Base-by-base conservation (phyloP, 305 asterid species). In the Salvia sclarea region DNA sequence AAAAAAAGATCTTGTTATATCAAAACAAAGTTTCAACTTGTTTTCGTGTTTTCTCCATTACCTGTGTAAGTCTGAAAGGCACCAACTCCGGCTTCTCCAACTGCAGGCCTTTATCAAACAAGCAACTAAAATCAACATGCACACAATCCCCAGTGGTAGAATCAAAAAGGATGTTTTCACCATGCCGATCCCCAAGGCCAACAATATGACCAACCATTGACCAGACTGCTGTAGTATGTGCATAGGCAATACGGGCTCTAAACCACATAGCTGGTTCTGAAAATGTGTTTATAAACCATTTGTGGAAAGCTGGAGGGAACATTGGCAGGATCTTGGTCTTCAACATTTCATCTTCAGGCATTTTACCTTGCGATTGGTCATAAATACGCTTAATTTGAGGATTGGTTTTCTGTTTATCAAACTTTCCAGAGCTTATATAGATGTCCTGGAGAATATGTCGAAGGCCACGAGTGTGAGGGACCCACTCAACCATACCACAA, bases 401-500 rank as follows among this genome's bases (percentile, higher is more conserved):
- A 79, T 94, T 89, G 44, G 98, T 89, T 77, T 89, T 94, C 88
- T 89, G 96, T 69, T 86, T 85, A 74, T 94, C 99, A 85, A 91
- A 94, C 79, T 88, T 89, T 50, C 99, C 96, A 69, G 90, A 76
- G 79, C 96, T 94, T 77, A 89, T 69, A 76, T 94, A 94, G 56
- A 94, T 81, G 79, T 91, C 97, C 80, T 94, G 99, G 81, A 94
- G 96, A 78, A 94, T 89, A 70, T 87, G 92, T 7, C 98, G 90
- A 61, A 91, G 91, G 25, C 99, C 99, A 50, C 96, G 95, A 76
- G 99, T 94, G 74, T 89, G 90, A 63, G 98, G 98, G 56, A 94
- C 99, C 99, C 99, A 94, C 84, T 94, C 99, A 78, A 94, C 87
- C 96, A 94, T 91, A 48, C 99, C 99, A 87, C 99, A 94, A 70